phyloP scores from a whole-genome alignment of 441 rosid genomes.

The Geranium incanum region DNA sequence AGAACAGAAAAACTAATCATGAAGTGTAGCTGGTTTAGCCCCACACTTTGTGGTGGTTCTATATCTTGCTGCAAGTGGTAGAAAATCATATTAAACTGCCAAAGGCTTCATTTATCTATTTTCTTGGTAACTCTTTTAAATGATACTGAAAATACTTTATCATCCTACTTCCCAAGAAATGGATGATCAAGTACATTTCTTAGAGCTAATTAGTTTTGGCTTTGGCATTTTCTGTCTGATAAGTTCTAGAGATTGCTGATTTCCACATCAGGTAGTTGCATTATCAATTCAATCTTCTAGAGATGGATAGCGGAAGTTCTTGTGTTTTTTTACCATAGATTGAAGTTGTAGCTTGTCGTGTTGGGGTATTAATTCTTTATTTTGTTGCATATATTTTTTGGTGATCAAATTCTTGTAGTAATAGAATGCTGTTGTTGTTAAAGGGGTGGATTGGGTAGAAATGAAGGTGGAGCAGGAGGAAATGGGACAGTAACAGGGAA shows the following conservation, averaged over 20 bases:
- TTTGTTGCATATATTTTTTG: constrained; percentile 5
- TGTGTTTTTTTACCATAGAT: constrained; percentile 1
- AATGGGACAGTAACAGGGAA: constrained; percentile 83
- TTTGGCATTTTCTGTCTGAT: background rate
- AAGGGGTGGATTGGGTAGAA: constrained; percentile 79
- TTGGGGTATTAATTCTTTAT: constrained; percentile 8
- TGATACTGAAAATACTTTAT: background rate
- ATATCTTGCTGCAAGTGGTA: background rate
- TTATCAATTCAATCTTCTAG: background rate
- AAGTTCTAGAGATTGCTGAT: background rate
- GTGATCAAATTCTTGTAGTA: constrained; percentile 4
- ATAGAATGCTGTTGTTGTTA: constrained; percentile 14
- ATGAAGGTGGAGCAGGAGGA: constrained; percentile 51
- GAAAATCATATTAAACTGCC: background rate
- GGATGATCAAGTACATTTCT: background rate
- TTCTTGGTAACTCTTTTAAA: background rate
- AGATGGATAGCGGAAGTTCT: background rate
- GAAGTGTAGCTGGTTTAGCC: background rate
- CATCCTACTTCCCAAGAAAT: background rate
- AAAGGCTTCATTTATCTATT: background rate
- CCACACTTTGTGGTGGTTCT: background rate
- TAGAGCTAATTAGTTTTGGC: background rate
- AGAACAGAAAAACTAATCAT: background rate
- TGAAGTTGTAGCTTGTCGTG: constrained; percentile 13
- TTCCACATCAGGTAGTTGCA: background rate